These are phyloP conservation scores for Pilasporangium apinafurcum DNA, from an alignment of 352 stramenopile genomes.

Conservation along the genomic window DNA sequence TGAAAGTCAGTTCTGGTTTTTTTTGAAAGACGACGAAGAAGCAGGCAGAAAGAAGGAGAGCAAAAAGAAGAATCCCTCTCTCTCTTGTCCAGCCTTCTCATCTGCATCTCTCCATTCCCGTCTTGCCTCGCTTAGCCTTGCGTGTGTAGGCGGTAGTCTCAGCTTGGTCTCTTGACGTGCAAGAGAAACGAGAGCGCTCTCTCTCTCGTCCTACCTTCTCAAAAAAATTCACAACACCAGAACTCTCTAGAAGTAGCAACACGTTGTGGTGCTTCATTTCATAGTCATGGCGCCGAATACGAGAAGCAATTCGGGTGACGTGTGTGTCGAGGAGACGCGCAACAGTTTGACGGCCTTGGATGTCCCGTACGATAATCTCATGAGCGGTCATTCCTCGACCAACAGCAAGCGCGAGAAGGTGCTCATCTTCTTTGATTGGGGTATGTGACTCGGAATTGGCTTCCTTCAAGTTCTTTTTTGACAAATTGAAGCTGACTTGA, in stretches of 20 bases:
- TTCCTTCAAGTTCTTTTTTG: conserved; percentile 2
- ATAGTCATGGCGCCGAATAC: conserved; percentile 72
- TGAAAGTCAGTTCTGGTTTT: conserved; percentile 68
- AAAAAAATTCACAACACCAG: neutral
- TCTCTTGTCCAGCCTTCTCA: neutral
- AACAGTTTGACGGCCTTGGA: conserved; percentile 49
- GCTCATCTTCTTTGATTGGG: conserved; percentile 85
- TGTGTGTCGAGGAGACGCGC: conserved; percentile 58
- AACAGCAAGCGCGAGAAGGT: conserved; percentile 46
- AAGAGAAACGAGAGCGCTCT: no score
- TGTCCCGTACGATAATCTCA: conserved; percentile 16
- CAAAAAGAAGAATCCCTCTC: conserved; percentile 3
- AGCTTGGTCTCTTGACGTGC: neutral
- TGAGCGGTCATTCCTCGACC: conserved; percentile 17
- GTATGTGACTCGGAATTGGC: conserved; percentile 20
- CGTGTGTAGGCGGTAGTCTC: no score
- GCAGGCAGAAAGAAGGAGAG: conserved; percentile 3
- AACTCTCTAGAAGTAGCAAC: neutral
- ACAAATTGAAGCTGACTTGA: no score
- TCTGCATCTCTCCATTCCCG: no score
- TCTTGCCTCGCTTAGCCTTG: no score
- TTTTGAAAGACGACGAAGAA: conserved; percentile 14
- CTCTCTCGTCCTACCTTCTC: neutral
- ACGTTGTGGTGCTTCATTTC: neutral
- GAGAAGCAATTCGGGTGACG: conserved; percentile 23